Base-by-base conservation (phyloP, 1,284 basidiomycete genomes). In the Wallemia hederae region DNA sequence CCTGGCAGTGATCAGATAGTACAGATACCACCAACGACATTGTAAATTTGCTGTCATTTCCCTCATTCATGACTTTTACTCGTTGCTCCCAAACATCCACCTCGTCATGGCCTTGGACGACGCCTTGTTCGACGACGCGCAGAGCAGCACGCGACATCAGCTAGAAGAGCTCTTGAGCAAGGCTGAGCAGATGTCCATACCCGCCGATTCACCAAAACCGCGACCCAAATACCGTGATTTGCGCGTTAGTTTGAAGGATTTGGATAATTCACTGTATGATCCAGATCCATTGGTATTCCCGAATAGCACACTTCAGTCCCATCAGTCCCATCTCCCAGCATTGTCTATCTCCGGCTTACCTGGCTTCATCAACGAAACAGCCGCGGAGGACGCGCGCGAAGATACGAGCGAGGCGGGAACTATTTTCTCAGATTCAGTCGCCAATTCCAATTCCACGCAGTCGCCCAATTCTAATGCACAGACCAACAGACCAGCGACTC, bases 1-100 rank as follows among this genome's bases (percentile, higher is more conserved):
- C 79, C 79, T 14, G 85, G 80, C 1, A 74, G 74, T 27, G 80
- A 83, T 31, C 85, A 89, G 71, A 82, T 92, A 58, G 83, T 89
- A 9, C 85, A 90, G 67, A 66, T 76, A 24, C 62, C 62, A 11
- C 27, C 34, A 27, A 49, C 39, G 22, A 11, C 14, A 5, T 22
- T 49, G 3, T 49, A n/a, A 49, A n/a, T n/a, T 49, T 5, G 3
- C 3, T 49, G 11, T 14, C 19, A 49, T 14, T 49, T 22, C 14
- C 5, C 22, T 9, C 22, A 49, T 49, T 7, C n/a, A 49, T 49
- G n/a, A 5, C 19, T 11, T 49, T 14, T 49, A 49, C 39, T 49
- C n/a, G 14, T 49, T n/a, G 11, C n/a, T 49, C n/a, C 39, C 11
- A 9, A 49, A 49, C 39, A n/a, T 15, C n/a, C 39, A 49, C 39